Evolutionary conservation across 2,329 filamentous ascomycete species (phyloP).

Genomic region (Mycocentrospora acerina): DNA sequence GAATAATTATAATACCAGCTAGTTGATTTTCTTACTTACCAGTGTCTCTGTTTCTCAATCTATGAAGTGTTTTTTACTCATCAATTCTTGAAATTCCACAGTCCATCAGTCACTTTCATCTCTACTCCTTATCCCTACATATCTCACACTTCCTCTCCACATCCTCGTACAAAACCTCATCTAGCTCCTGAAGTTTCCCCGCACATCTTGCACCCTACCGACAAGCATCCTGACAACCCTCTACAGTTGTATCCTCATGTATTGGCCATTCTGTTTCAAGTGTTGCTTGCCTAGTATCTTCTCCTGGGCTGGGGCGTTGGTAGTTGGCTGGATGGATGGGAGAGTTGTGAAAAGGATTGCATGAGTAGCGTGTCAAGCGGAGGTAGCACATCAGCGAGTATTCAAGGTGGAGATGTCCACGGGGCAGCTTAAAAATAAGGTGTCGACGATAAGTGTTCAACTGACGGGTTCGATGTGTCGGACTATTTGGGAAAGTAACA

Average conservation of each 20-base stretch:
- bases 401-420: no score
- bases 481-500: no score
- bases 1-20: no score
- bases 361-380: constrained; percentile 9
- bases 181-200: constrained; percentile 4
- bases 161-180: background rate
- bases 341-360: constrained; percentile 3
- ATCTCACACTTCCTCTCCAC: constrained; percentile 1
- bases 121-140: constrained; percentile 5
- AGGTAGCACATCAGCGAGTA: constrained; percentile 12
- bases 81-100: background rate
- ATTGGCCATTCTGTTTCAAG: constrained; percentile 9
- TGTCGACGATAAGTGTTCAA: no score
- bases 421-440: no score
- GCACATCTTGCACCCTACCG: constrained; percentile 6
- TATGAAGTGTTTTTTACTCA: background rate
- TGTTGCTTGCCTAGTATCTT: constrained; percentile 1
- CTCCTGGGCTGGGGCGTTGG: background rate
- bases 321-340: constrained; percentile 6
- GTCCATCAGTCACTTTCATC: background rate
- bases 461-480: no score
- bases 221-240: constrained; percentile 6
- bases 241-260: constrained; percentile 3
- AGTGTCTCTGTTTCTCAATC: no score
- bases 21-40: no score